Evolutionary conservation across 257 asterid species (phyloP), one percentile per base, ranked within the genome.

Genomic region (Lantana camara): DNA sequence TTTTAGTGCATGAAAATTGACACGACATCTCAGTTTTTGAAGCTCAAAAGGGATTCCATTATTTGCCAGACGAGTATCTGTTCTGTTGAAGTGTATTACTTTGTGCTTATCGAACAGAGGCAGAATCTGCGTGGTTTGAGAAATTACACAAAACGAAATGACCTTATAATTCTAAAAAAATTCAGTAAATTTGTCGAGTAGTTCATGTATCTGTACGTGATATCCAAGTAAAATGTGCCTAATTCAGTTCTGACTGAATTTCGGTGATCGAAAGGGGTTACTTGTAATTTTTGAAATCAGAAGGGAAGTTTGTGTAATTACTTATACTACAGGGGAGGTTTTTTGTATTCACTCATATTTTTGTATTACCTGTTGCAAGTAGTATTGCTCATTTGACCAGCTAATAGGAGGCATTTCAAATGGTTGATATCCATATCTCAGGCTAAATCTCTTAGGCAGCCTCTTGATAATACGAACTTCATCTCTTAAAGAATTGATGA

Each of bases 381-480:
- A 88, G 79, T 88, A 88, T 40, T 79, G 77, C 57, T 85, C 95
- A 66, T 73, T 81, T 34, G 95, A 88, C 96, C 96, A 88, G 81
- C 91, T 88, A 60, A 83, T 80, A 57, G 96, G 95, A 70, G 95
- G 80, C 95, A 85, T 88, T 69, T 50, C 77, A 24, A 77, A 79
- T 34, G 76, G 80, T 64, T 74, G 86, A 77, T 73, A 66, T 54
- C 82, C 83, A 77, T 69, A 41, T 73, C 76, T 78, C 78, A 69
- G 60, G 69, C 83, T 68, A 60, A 75, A 75, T 73, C 72, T 85
- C 82, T 83, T 77, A 2, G 96, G 96, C 71, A 88, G 62, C 62
- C 85, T 79, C 74, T 74, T 83, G 51, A 88, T 64, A 17, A 88
- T 85, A 27, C 82, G 82, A 75, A 88, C 89, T 78, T 88, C 95